Evolutionary conservation across 192 early-diverging fungal species (phyloP).

Genomic region (Paraglomus occultum): DNA sequence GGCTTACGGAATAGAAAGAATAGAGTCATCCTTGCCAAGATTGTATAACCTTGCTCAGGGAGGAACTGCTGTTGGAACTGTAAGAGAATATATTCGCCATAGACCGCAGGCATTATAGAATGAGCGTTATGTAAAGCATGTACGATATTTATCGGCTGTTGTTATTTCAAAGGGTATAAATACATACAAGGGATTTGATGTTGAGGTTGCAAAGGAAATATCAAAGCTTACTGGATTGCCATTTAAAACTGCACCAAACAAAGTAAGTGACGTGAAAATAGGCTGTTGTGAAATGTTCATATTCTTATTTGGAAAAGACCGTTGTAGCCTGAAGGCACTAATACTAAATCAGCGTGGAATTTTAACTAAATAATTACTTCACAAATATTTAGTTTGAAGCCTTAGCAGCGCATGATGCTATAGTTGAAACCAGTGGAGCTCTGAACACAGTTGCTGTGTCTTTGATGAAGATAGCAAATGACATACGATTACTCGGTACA

Average conservation of each 20-base stretch:
- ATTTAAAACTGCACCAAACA: conserved; percentile 97
- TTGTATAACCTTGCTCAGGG: conserved; percentile 95
- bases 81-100: conserved; percentile 32
- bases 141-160: neutral
- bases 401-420: conserved; percentile 96
- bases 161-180: conserved; percentile 73
- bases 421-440: conserved; percentile 94
- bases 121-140: neutral
- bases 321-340: no score
- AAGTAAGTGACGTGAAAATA: conserved; percentile 42
- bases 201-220: conserved; percentile 86
- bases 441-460: conserved; percentile 94
- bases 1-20: conserved; percentile 84
- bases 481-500: conserved; percentile 87
- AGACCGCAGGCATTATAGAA: no score
- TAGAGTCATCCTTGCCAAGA: conserved; percentile 77
- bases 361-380: conserved; percentile 1
- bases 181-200: conserved; percentile 90
- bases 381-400: conserved; percentile 78
- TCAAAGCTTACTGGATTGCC: conserved; percentile 82
- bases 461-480: conserved; percentile 99
- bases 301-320: neutral
- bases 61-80: conserved; percentile 95
- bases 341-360: no score
- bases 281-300: neutral